Conservation (phyloP, 331 rosid species). For the Quercus lobata region DNA sequence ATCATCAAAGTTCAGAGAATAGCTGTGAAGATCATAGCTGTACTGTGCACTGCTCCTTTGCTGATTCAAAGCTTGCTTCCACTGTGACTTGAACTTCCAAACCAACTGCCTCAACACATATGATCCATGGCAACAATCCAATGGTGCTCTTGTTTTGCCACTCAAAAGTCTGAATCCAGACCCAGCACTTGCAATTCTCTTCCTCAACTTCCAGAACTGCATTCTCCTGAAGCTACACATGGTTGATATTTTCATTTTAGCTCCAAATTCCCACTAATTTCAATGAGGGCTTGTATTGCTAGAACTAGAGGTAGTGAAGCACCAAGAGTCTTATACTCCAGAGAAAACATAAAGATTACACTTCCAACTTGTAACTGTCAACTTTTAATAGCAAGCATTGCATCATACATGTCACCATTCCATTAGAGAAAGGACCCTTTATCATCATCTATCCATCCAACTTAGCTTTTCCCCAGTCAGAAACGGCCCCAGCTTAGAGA, state of each 20-base stretch:
- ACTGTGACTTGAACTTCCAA: constrained; percentile 53
- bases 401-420: constrained; percentile 24
- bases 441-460: constrained; percentile 26
- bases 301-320: background rate
- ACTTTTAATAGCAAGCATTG: background rate
- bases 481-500: constrained; percentile 32
- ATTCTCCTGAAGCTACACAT: constrained; percentile 29
- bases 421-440: constrained; percentile 35
- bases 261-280: constrained; percentile 6
- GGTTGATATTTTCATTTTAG: constrained; percentile 45
- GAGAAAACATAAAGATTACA: constrained; percentile 20
- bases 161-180: constrained; percentile 49
- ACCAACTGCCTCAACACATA: constrained; percentile 28
- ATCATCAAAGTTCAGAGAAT: constrained; percentile 82
- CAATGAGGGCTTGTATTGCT: constrained; percentile 3
- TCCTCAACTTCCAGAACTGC: constrained; percentile 40
- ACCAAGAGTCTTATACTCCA: constrained; percentile 5
- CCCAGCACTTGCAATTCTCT: constrained; percentile 33
- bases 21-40: constrained; percentile 79
- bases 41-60: constrained; percentile 30
- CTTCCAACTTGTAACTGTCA: constrained; percentile 2
- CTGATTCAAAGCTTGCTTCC: constrained; percentile 49
- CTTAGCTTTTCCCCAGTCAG: constrained; percentile 26
- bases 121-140: constrained; percentile 33
- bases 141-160: constrained; percentile 21